Conservation (phyloP, 2,329 filamentous ascomycete genomes). For the Mollisia scopiformis region DNA sequence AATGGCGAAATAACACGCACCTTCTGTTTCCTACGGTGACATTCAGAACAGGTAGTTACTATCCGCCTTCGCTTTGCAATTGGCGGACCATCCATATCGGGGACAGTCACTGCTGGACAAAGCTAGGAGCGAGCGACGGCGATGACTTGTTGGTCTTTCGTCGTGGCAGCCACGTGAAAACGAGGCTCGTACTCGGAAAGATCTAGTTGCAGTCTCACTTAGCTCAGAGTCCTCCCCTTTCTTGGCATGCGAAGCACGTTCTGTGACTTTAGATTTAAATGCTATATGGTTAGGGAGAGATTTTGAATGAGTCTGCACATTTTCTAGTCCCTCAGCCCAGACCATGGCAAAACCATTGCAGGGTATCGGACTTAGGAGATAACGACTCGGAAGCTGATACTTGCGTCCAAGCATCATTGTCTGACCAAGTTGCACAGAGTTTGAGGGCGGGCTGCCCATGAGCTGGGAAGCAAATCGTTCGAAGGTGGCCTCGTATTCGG, state of each 20-base stretch:
- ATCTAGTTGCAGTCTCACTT: not conserved
- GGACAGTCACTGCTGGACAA: not conserved
- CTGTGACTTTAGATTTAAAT: not conserved
- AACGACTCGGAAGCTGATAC: too few relatives aligned
- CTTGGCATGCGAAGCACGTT: not conserved
- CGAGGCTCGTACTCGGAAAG: not conserved
- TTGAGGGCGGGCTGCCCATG: too few relatives aligned
- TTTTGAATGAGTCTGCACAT: not conserved
- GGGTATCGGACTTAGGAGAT: not conserved
- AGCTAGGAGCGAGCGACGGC: not conserved
- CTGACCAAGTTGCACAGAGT: too few relatives aligned
- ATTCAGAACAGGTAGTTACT: slow-evolving; percentile 64
- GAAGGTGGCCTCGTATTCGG: too few relatives aligned
- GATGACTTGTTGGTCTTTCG: not conserved
- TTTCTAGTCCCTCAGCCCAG: too few relatives aligned
- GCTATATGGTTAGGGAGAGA: not conserved
- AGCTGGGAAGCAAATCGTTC: too few relatives aligned
- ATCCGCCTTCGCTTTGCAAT: slow-evolving; percentile 53
- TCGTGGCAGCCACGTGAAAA: not conserved
- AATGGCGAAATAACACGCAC: not conserved
- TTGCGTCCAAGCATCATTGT: too few relatives aligned
- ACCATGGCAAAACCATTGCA: too few relatives aligned
- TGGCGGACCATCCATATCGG: not conserved
- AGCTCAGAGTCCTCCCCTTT: not conserved
- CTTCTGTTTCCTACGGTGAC: slow-evolving; percentile 33